Percentiles rank a stretch among this genome's conserved stretches.
phyloP scores from a whole-genome alignment of 2,329 filamentous ascomycete genomes.

The Pseudogymnoascus sp. region DNA sequence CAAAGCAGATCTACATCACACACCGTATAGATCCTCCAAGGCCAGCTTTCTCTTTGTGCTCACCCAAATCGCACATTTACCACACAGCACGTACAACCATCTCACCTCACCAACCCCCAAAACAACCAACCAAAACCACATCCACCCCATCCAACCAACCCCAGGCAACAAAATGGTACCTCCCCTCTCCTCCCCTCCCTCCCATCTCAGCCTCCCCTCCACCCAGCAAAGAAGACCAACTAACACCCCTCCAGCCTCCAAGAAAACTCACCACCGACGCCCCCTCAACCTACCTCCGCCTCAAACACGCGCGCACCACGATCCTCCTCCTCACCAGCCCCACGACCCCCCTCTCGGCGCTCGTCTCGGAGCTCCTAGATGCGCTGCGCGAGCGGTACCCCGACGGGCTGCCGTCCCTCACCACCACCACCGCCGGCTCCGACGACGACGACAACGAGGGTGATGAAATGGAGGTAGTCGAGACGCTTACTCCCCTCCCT shows the following conservation, averaged over 20 bases:
- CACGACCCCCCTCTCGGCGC: slow-evolving; percentile 45
- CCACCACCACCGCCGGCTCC: slow-evolving; percentile 26
- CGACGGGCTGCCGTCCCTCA: slow-evolving; percentile 37
- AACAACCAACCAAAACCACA: not conserved
- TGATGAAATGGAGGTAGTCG: slow-evolving; percentile 32
- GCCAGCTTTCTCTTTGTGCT: not conserved
- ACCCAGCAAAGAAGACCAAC: not conserved
- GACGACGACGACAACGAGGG: not conserved
- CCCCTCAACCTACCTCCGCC: slow-evolving; percentile 51
- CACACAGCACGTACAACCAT: not conserved
- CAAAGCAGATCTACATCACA: not conserved
- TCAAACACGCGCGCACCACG: slow-evolving; percentile 66
- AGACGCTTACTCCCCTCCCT: slow-evolving; percentile 31
- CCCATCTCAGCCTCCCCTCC: too few species aligned
- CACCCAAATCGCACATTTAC: not conserved
- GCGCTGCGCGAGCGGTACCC: slow-evolving; percentile 51
- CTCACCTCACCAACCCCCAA: not conserved
- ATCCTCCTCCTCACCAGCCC: slow-evolving; percentile 59
- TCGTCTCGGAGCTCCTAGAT: slow-evolving; percentile 51
- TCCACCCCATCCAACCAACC: not conserved
- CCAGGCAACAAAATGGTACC: not conserved
- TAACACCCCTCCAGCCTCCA: slow-evolving; percentile 16
- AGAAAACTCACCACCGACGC: slow-evolving; percentile 25
- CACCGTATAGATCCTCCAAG: not conserved
- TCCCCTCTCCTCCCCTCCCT: not conserved